phyloP scores from a whole-genome alignment of 2,329 filamentous ascomycete species.

The Cordyceps pruinosa region DNA sequence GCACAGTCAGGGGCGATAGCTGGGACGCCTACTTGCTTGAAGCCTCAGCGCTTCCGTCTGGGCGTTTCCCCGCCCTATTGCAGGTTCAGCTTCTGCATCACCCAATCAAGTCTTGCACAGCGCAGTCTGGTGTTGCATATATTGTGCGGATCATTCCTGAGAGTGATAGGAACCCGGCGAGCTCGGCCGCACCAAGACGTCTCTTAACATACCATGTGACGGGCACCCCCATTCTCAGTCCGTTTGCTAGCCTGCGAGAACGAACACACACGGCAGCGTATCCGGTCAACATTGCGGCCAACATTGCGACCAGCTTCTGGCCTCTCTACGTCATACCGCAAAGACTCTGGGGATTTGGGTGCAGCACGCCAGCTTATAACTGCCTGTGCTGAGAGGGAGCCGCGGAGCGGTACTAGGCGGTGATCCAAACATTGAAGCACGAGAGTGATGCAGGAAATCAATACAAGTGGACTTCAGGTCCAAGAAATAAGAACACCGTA shows the following conservation, averaged over 20 bases:
- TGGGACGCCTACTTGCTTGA: background rate
- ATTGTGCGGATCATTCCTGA: background rate
- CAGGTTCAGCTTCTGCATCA: background rate
- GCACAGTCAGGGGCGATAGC: background rate
- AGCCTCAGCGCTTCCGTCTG: background rate
- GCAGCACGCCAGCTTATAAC: too few species aligned
- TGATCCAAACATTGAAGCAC: background rate
- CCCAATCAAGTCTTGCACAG: background rate
- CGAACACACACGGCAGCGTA: too few species aligned
- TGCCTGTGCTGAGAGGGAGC: background rate
- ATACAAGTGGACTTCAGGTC: too few species aligned
- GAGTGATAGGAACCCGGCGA: background rate
- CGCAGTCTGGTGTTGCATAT: background rate
- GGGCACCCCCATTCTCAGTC: background rate
- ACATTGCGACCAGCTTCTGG: too few species aligned
- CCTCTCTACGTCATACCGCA: too few species aligned
- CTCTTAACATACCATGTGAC: background rate
- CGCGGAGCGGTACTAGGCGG: background rate
- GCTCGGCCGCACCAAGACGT: background rate
- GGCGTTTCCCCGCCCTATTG: background rate
- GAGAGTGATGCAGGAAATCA: too few species aligned
- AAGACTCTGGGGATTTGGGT: too few species aligned
- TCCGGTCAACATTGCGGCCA: too few species aligned
- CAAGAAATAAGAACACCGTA: too few species aligned
- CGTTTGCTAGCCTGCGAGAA: too few species aligned